A percentile compares a stretch with the other conserved stretches of the same genome.
phyloP scores from a whole-genome alignment of 441 rosid genomes.

The Gossypium trilobum region DNA sequence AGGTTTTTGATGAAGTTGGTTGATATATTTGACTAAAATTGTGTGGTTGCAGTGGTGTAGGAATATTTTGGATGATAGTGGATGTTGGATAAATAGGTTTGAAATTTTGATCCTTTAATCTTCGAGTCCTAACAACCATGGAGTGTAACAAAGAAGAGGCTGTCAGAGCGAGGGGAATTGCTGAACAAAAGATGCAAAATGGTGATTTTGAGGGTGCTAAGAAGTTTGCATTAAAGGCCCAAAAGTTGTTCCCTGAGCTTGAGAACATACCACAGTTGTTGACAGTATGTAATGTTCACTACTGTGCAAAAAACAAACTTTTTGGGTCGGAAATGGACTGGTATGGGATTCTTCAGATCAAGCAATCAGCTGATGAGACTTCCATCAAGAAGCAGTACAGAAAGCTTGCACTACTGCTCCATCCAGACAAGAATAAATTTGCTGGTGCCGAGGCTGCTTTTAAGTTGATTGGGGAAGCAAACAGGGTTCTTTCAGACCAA shows the following conservation, averaged over 20 bases:
- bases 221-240: conserved; percentile 37
- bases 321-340: conserved; percentile 41
- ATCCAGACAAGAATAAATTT: conserved; percentile 33
- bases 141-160: conserved; percentile 74
- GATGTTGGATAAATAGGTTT: not conserved
- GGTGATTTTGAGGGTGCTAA: conserved; percentile 43
- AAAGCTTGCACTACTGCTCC: conserved; percentile 53
- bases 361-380: conserved; percentile 33
- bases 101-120: not conserved
- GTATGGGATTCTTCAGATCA: conserved; percentile 55
- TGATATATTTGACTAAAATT: not conserved
- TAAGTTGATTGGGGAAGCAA: conserved; percentile 57
- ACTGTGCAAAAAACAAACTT: conserved; percentile 36
- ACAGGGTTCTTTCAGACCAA: conserved; percentile 38
- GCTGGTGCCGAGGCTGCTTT: conserved; percentile 63
- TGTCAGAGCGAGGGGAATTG: conserved; percentile 33
- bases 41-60: not conserved
- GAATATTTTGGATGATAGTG: not conserved
- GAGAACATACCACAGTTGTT: conserved; percentile 38
- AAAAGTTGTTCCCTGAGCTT: conserved; percentile 43
- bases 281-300: conserved; percentile 51
- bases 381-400: conserved; percentile 60
- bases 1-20: not conserved
- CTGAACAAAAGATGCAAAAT: conserved; percentile 37
- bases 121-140: conserved; percentile 23